A percentile compares a stretch with the other conserved stretches of the same genome.
Evolutionary conservation across 1,284 basidiomycete genomes (phyloP).

Genomic region (Moesziomyces sp.): DNA sequence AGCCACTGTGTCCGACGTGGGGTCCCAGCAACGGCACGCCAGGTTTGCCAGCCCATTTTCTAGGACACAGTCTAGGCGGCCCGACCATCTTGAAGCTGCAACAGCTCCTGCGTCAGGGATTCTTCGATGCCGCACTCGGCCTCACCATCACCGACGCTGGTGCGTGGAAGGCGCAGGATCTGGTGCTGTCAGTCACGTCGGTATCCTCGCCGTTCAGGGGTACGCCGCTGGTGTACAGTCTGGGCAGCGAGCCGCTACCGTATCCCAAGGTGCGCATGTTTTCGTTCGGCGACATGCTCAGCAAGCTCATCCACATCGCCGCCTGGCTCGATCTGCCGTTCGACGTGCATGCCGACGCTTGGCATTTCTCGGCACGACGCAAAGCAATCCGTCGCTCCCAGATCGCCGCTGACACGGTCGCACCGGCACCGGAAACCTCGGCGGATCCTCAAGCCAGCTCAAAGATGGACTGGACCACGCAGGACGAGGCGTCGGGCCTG

Average conservation of each 20-base stretch:
- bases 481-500: slow-evolving; percentile 9
- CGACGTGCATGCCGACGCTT: slow-evolving; percentile 48
- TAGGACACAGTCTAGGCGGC: slow-evolving; percentile 73
- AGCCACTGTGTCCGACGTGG: slow-evolving; percentile 72
- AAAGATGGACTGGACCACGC: no score
- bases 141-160: background rate
- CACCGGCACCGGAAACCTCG: background rate
- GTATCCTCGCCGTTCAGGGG: slow-evolving; percentile 49
- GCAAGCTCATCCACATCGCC: slow-evolving; percentile 48
- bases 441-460: no score
- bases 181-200: slow-evolving; percentile 48
- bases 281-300: slow-evolving; percentile 38
- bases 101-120: slow-evolving; percentile 40
- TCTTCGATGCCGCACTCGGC: slow-evolving; percentile 38
- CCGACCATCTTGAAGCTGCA: slow-evolving; percentile 49
- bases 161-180: slow-evolving; percentile 16
- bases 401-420: background rate
- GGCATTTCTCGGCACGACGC: slow-evolving; percentile 23
- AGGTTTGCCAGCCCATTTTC: slow-evolving; percentile 71
- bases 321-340: slow-evolving; percentile 40
- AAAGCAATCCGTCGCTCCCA: slow-evolving; percentile 3
- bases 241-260: slow-evolving; percentile 38
- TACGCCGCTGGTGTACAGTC: slow-evolving; percentile 53
- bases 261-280: slow-evolving; percentile 48
- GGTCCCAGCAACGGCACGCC: slow-evolving; percentile 52